Base-by-base conservation (phyloP, 2,329 filamentous ascomycete genomes). In the Magnaporthiopsis poae region DNA sequence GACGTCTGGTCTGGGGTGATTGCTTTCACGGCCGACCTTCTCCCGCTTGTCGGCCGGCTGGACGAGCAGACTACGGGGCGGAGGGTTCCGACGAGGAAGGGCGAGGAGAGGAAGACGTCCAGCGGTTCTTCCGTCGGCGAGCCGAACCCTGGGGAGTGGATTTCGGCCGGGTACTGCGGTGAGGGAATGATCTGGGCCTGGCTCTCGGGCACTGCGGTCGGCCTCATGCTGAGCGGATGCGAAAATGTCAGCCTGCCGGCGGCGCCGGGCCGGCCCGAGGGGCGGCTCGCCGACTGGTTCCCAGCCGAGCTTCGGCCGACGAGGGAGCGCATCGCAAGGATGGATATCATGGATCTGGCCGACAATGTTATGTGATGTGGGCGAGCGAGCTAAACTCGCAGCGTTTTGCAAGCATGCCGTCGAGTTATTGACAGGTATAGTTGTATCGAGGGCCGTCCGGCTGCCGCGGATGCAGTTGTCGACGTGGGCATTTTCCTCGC, bases 141-240 rank as follows among this genome's bases (percentile, higher is more conserved):
- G 39, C 9, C 66, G 5, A 66, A 63, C 0, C 69, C 73, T 0
- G 79, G 79, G 1, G 81, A 85, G 70, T 85, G 81, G 81, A 76
- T 84, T n/a, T 76, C 80, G 1, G 82, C 80, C 0, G 83, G 81
- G 0, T 85, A 80, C 70, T 78, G 75, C 61, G 82, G 82, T 18
- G 80, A 84, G 61, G 83, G 83, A 4, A 84, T 85, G 81, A 80
- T 80, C 2, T 82, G 79, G 76, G 79, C 81, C 2, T 85, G 82
- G 82, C 76, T 83, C 18, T 81, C 77, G 61, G 82, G 82, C 0
- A 77, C 76, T 13, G 82, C 81, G 0, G 60, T 82, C 65, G 82
- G 75, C 0, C 68, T 80, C 3, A 82, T 82, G 80, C 72, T 84
- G 33, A 35, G 33, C 33, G 33, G 33, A 2, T 11, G 33, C 33